Evolutionary conservation across 2,329 filamentous ascomycete species (phyloP).

Genomic region (Aureobasidium uvarum): DNA sequence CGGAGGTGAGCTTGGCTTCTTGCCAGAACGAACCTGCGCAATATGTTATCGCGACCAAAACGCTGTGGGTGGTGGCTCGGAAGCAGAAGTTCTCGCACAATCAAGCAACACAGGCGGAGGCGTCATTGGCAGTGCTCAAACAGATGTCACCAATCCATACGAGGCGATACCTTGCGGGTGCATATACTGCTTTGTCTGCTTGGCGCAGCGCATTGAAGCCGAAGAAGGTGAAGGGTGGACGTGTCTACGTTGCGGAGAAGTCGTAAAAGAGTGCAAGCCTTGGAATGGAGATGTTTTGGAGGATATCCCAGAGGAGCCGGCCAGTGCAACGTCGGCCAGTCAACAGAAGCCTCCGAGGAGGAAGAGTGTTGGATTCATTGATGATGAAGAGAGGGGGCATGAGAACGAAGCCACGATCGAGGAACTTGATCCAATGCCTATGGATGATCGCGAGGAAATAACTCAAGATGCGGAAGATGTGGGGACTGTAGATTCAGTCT

Average conservation of each 20-base stretch:
- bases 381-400: conserved; percentile 33
- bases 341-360: conserved; percentile 31
- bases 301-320: conserved; percentile 26
- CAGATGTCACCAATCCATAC: conserved; percentile 95
- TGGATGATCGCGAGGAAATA: conserved; percentile 33
- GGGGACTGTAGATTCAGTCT: conserved; percentile 30
- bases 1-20: conserved; percentile 70
- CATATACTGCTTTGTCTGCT: conserved; percentile 92
- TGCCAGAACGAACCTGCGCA: conserved; percentile 91
- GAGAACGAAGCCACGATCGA: conserved; percentile 28
- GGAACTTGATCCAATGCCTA: conserved; percentile 35
- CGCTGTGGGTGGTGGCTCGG: conserved; percentile 59
- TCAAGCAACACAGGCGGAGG: conserved; percentile 57
- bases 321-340: conserved; percentile 26
- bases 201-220: conserved; percentile 83
- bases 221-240: conserved; percentile 95
- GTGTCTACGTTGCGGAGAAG: conserved; percentile 82
- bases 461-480: conserved; percentile 30
- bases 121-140: conserved; percentile 82
- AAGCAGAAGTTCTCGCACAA: conserved; percentile 72
- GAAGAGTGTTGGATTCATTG: conserved; percentile 37
- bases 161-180: conserved; percentile 86
- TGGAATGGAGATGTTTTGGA: conserved; percentile 87
- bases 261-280: conserved; percentile 80
- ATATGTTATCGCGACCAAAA: conserved; percentile 98